Evolutionary conservation across 1,284 basidiomycete genomes (phyloP).

Genomic region (Gymnopus androsaceus): DNA sequence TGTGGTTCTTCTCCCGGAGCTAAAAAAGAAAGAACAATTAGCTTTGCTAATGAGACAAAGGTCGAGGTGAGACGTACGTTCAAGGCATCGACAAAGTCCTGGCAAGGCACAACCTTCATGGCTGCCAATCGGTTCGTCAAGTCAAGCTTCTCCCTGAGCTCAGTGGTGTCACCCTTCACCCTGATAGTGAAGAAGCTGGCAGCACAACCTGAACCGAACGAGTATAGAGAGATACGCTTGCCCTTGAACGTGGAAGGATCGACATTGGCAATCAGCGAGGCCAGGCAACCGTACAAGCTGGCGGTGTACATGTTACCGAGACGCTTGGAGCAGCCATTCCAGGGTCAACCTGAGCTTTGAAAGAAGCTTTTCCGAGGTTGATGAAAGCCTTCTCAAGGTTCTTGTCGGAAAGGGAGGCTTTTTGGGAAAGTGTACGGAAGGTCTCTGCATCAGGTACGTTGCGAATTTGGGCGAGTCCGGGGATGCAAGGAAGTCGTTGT

Average conservation of each 20-base stretch:
- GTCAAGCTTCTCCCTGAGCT: constrained; percentile 70
- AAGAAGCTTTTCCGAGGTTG: constrained; percentile 61
- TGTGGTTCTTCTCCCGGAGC: constrained; percentile 97
- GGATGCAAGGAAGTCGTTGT: constrained; percentile 89
- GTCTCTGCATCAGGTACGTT: constrained; percentile 66
- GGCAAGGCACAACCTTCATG: constrained; percentile 91
- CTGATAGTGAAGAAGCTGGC: constrained; percentile 78
- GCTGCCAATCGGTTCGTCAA: constrained; percentile 75
- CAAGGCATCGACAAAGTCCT: constrained; percentile 63
- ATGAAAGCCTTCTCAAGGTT: constrained; percentile 94
- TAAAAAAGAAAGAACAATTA: constrained; percentile 29
- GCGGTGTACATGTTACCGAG: constrained; percentile 93
- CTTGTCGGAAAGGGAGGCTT: constrained; percentile 88
- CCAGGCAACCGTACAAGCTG: constrained; percentile 81
- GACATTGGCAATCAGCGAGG: constrained; percentile 63
- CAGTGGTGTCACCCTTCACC: constrained; percentile 73
- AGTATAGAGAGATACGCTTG: constrained; percentile 80
- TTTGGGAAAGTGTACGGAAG: constrained; percentile 67
- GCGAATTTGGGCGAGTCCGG: constrained; percentile 77
- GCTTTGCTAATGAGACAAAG: background rate
- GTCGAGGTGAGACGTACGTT: constrained; percentile 47
- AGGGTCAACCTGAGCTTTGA: constrained; percentile 63
- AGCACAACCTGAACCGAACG: constrained; percentile 82
- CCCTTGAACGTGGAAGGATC: constrained; percentile 56
- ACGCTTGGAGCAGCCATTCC: constrained; percentile 70